These are phyloP conservation scores for Leishmania martiniquensis DNA, from an alignment of 208 protist genomes.

Conservation along the genomic window DNA sequence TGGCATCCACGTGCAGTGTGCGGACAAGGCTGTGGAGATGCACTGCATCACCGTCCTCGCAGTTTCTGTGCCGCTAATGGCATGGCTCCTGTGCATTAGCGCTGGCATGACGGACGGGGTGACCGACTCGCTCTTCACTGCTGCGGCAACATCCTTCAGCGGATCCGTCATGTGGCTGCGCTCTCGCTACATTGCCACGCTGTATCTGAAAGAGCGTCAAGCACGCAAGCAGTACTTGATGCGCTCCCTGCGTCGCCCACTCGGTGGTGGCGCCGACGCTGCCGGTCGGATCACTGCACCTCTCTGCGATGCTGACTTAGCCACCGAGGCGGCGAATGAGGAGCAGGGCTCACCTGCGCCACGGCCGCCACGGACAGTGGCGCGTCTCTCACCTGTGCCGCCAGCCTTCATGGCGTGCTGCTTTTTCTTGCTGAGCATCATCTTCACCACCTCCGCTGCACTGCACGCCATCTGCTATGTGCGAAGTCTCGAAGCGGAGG, in stretches of 20 bases:
- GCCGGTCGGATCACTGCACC: neutral
- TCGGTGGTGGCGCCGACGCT: neutral
- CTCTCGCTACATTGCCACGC: constrained; percentile 44
- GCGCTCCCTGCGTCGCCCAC: constrained; percentile 1
- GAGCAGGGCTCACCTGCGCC: neutral
- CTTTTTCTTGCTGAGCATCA: constrained; percentile 30
- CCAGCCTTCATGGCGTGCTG: constrained; percentile 41
- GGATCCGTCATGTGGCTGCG: constrained; percentile 51
- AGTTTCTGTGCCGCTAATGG: constrained; percentile 15
- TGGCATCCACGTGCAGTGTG: neutral
- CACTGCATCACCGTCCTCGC: constrained; percentile 13
- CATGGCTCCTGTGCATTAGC: constrained; percentile 9
- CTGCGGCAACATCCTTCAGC: constrained; percentile 32
- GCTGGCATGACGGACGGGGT: constrained; percentile 12
- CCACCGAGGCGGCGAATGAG: neutral
- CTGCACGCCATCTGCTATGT: constrained; percentile 32
- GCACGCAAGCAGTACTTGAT: constrained; percentile 17
- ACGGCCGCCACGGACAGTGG: constrained; percentile 34
- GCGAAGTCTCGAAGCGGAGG: neutral
- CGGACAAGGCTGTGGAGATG: neutral
- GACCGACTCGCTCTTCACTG: constrained; percentile 34
- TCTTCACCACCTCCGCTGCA: constrained; percentile 23
- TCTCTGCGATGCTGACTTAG: neutral
- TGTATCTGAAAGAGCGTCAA: constrained; percentile 46
- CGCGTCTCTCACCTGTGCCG: constrained; percentile 41